Base-by-base conservation (phyloP, 1,284 basidiomycete species). In the Leccinum holopus region DNA sequence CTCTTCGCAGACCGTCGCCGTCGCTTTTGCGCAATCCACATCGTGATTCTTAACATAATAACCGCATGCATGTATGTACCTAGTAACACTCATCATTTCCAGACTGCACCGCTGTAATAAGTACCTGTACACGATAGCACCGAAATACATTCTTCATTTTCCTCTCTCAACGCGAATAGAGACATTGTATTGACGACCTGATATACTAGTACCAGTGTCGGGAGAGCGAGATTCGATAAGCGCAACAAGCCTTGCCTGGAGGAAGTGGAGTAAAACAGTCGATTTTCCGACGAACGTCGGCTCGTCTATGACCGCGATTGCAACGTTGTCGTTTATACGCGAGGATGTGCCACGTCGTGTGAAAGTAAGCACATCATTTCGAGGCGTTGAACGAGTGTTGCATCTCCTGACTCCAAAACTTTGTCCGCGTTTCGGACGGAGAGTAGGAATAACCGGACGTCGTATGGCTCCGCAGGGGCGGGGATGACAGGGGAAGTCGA, bases 401-500 rank as follows among this genome's bases (percentile, higher is more conserved):
- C 91, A 73, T 96, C 94, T 3, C 84, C 81, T 0, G 85, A 77
- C 67, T 87, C 87, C 37, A 91, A 80, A 3, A 78, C 71, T 76
- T 99, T 99, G 78, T 98, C 96, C 1, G 88, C 94, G 68, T 99
- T 98, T 58, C 87, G 85, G 12, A 94, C 86, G 14, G 94, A 95
- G 54, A 97, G 85, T 1, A 98, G 81, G 3, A 98, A 82, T 0
- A 98, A 79, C 61, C 84, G 87, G 0, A 93, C 90, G 62, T 94
- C 90, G 70, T 90, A 94, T 7, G 66, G 44, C 30, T 66, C 57
- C 1, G 55, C 35, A 51, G 65, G 55, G 21, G 66, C 41, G 11
- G 61, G 49, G 10, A 67, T 59, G 11, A 59, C 28, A 61, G 47
- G 33, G 28, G 18, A 11, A 11, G 39, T 41, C 4, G 18, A 11